A percentile compares a stretch with the other conserved stretches of the same genome.
These are phyloP conservation scores for Starmera amethionina DNA, from an alignment of 805 yeast species.

Conservation along the genomic window DNA sequence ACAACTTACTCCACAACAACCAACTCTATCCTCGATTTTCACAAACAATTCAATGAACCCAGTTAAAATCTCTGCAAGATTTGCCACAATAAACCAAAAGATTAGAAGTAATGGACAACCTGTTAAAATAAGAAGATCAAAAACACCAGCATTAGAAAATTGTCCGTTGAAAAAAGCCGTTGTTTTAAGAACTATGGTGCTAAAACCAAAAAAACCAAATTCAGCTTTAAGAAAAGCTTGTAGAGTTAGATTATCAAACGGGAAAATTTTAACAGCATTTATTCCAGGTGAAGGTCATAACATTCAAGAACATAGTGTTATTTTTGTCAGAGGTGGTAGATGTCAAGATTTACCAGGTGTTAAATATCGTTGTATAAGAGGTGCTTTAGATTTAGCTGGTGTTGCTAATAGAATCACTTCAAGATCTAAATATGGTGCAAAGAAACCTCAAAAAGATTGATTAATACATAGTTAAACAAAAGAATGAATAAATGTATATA, in stretches of 20 bases:
- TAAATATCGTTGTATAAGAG: slow-evolving; percentile 87
- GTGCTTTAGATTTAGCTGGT: slow-evolving; percentile 86
- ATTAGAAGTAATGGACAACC: slow-evolving; percentile 58
- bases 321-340: slow-evolving; percentile 95
- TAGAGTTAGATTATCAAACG: slow-evolving; percentile 87
- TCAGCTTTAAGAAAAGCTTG: slow-evolving; percentile 97
- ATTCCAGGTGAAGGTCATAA: slow-evolving; percentile 99
- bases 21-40: slow-evolving; percentile 4
- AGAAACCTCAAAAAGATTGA: slow-evolving; percentile 52
- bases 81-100: slow-evolving; percentile 71
- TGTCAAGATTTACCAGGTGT: slow-evolving; percentile 98
- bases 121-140: slow-evolving; percentile 33
- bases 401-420: slow-evolving; percentile 88
- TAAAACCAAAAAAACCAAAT: slow-evolving; percentile 97
- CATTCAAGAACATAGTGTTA: slow-evolving; percentile 95
- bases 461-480: neutral
- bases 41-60: slow-evolving; percentile 8
- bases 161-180: slow-evolving; percentile 91
- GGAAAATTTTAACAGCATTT: slow-evolving; percentile 81
- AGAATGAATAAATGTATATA: slow-evolving; percentile 5
- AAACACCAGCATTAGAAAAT: slow-evolving; percentile 74
- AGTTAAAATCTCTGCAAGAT: slow-evolving; percentile 13
- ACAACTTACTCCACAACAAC: neutral
- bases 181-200: slow-evolving; percentile 84
- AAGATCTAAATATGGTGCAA: slow-evolving; percentile 90